Conservation (phyloP, 371 early-diverging fungal genomes). For the Circinella umbellata region DNA sequence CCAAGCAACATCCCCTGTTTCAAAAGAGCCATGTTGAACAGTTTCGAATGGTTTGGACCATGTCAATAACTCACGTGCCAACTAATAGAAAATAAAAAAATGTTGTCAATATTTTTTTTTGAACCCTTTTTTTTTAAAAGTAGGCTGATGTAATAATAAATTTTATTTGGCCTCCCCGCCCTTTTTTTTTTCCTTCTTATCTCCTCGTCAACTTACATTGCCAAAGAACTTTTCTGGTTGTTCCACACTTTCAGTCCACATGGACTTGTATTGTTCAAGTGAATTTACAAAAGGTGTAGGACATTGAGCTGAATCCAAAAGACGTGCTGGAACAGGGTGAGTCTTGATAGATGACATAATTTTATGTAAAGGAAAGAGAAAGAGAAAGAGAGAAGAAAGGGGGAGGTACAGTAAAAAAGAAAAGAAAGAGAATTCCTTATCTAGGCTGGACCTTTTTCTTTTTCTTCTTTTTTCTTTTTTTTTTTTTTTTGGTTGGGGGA, state of each 20-base stretch:
- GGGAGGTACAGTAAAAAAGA: constrained; percentile 4
- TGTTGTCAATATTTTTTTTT: background rate
- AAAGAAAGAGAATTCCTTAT: background rate
- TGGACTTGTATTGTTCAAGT: constrained; percentile 75
- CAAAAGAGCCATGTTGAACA: constrained; percentile 68
- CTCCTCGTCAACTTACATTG: constrained; percentile 12
- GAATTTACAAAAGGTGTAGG: constrained; percentile 76
- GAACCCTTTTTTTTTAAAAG: too few relatives aligned
- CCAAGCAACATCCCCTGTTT: constrained; percentile 87
- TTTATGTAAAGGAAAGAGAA: too few relatives aligned
- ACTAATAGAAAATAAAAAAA: constrained; percentile 37
- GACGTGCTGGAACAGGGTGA: constrained; percentile 62
- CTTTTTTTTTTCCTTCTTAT: background rate
- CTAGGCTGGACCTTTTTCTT: background rate
- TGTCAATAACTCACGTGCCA: constrained; percentile 72
- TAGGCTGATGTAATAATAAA: too few relatives aligned
- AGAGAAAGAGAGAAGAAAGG: constrained; percentile 9
- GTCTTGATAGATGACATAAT: constrained; percentile 14
- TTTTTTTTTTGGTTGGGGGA: constrained; percentile 2
- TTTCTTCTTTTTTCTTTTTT: background rate
- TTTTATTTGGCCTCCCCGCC: too few relatives aligned
- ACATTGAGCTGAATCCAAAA: constrained; percentile 47
- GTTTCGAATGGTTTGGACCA: constrained; percentile 83
- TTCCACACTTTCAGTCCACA: constrained; percentile 81
- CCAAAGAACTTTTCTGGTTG: constrained; percentile 58